Conservation (phyloP, 2,329 filamentous ascomycete genomes). For the Botrytis squamosa region DNA sequence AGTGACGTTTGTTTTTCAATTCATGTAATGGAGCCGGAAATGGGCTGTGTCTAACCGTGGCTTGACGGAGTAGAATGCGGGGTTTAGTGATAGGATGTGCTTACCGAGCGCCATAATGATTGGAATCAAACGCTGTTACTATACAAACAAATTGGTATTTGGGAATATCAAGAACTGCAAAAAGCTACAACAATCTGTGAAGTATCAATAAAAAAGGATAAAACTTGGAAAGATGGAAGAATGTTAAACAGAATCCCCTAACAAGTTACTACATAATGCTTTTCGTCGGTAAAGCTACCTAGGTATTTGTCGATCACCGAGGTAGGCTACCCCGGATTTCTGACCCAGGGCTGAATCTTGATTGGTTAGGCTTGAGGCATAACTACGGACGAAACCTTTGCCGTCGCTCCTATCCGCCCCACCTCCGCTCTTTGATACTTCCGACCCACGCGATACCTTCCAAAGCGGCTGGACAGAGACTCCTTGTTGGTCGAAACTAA, state of each 20-base stretch:
- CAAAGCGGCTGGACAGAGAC: background rate
- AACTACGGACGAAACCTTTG: background rate
- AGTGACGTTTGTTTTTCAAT: background rate
- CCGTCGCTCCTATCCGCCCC: background rate
- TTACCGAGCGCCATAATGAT: conserved; percentile 12
- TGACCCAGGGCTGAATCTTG: background rate
- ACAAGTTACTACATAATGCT: background rate
- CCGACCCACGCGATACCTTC: background rate
- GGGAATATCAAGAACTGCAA: background rate
- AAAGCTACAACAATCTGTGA: background rate
- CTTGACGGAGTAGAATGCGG: background rate
- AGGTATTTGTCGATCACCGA: conserved; percentile 8
- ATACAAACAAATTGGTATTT: background rate
- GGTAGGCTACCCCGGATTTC: conserved; percentile 5
- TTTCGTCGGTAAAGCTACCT: conserved; percentile 1
- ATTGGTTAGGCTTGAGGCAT: background rate
- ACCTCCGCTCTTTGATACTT: background rate
- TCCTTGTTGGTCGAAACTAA: background rate
- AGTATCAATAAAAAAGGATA: background rate
- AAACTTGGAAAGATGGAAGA: background rate
- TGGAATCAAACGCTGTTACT: background rate
- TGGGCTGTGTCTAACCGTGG: background rate
- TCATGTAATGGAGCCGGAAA: background rate
- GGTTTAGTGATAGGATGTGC: background rate
- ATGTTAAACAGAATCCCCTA: background rate